A percentile compares a stretch with the other conserved stretches of the same genome.
Evolutionary conservation across 2,329 filamentous ascomycete genomes (phyloP).

Genomic region (Harringtonia lauricola): DNA sequence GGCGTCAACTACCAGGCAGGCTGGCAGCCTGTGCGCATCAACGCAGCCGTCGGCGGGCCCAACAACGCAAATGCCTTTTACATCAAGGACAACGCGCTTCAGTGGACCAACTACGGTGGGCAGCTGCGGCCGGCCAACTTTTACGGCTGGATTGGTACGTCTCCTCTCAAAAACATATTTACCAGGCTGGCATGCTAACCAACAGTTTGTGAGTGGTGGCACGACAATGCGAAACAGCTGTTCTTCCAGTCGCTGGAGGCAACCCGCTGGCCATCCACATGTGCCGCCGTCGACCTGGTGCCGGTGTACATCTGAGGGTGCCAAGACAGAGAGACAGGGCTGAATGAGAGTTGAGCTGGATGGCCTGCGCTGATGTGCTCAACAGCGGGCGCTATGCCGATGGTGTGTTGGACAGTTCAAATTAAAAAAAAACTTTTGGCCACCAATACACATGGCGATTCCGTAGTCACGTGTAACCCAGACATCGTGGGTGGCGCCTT

Average conservation of each 20-base stretch:
- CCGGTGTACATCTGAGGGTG: neutral
- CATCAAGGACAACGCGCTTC: neutral
- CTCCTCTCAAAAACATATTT: too few relatives aligned
- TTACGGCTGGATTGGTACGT: conserved; percentile 7
- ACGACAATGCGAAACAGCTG: conserved; percentile 5
- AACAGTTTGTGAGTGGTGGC: conserved; percentile 4
- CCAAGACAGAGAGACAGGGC: neutral
- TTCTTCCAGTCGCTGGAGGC: conserved; percentile 3
- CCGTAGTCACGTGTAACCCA: too few relatives aligned
- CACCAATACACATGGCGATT: too few relatives aligned
- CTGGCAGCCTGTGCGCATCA: conserved; percentile 6
- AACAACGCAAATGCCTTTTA: conserved; percentile 4
- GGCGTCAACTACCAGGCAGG: neutral
- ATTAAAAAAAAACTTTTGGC: too few relatives aligned
- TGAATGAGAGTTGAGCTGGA: too few relatives aligned
- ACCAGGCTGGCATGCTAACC: neutral
- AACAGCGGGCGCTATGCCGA: too few relatives aligned
- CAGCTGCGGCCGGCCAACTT: neutral
- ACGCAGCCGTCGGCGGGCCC: neutral
- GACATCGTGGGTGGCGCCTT: neutral
- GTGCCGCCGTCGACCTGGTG: conserved; percentile 7
- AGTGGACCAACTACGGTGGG: conserved; percentile 5
- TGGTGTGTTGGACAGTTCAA: too few relatives aligned
- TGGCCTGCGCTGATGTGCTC: too few relatives aligned
- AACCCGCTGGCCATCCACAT: neutral